Evolutionary conservation across 2,329 filamentous ascomycete genomes (phyloP), one percentile per base, ranked within the genome.

Genomic region (Colletotrichum musae): DNA sequence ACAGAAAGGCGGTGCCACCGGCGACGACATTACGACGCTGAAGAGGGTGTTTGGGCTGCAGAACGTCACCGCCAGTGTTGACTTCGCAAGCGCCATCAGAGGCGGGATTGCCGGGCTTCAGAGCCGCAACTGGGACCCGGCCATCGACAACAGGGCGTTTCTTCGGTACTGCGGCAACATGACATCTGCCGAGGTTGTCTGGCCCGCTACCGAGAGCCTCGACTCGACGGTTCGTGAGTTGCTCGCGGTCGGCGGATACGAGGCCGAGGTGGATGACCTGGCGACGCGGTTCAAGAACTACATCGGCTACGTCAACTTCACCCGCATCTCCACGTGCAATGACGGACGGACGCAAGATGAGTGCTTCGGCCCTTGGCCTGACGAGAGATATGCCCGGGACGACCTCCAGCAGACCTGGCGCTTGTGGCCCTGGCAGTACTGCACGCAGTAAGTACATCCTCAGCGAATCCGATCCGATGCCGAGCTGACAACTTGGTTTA

Each of bases 61-160:
- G 2, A 82, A 81, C 39, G 75, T 88, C 5, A 76, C 79, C 50
- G 28, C 16, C 1, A 78, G 83, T 65, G 81, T 80, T 18, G 86
- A 88, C 72, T 89, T 89, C 70, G 87, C 83, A 10, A 77, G 73
- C 43, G 68, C 79, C n/a, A 76, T 89, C 58, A 75, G 75, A 4
- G 73, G 72, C 0, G 84, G 83, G 1, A 84, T 87, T 28, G 71
- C 70, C 7, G 79, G 74, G 0, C 76, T 89, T 41, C 87, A 89
- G 74, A 75, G 74, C 24, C 80, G 81, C 12, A 87, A 88, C 73
- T 89, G 87, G 87, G 85, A 89, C 68, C 86, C 86, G 0, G 78
- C 79, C 0, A 69, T 81, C 47, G 84, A 84, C 66, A 75, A 63
- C 28, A 76, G 80, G 7, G 70, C 68, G 0, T 86, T 87, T 62